Evolutionary conservation across 1,284 basidiomycete species (phyloP), one percentile per base, ranked within the genome.

Genomic region (Sporisorium scitamineum): DNA sequence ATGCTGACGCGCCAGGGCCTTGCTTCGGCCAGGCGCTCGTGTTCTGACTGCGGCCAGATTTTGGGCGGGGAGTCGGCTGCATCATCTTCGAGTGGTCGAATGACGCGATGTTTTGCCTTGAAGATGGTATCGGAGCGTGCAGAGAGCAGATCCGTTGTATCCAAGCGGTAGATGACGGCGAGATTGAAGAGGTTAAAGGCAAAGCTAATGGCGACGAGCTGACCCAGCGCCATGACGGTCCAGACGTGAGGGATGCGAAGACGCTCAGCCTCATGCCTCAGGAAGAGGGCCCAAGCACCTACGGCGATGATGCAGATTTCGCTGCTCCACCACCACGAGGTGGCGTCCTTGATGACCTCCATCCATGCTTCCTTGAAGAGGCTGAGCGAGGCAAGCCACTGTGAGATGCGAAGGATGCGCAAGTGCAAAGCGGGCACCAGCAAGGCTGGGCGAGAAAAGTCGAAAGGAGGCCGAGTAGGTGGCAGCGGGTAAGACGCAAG

Each of bases 281-380:
- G 83, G 61, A 91, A 88, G 0, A 90, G 86, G 0, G 90, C 90
- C 88, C 91, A 91, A 32, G 89, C 85, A 0, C 90, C 90, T 2
- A 89, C 89, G 2, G 91, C 92, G 85, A 89, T 91, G 13, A 91
- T 85, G 82, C 91, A 92, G 29, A 93, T 87, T 81, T 91, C 90
- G 79, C 90, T 89, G 76, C 89, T 90, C 90, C 91, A 91, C 91
- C 91, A 92, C 91, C 91, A 92, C 55, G 89, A 90, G 22, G 88
- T 69, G 0, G 86, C 83, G 13, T 88, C 88, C 54, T 78, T 75
- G 72, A 88, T 88, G 1, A 90, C 89, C 42, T 86, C 84, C 10
- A 83, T 73, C 89, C 89, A 90, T 0, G 89, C 89, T 80, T 92
- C 89, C 80, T 91, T 89, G 76, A 92, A 92, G 0, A 92, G 87